phyloP scores from a whole-genome alignment of 1,139 yeast genomes.

The Suhomyces bribrorum region DNA sequence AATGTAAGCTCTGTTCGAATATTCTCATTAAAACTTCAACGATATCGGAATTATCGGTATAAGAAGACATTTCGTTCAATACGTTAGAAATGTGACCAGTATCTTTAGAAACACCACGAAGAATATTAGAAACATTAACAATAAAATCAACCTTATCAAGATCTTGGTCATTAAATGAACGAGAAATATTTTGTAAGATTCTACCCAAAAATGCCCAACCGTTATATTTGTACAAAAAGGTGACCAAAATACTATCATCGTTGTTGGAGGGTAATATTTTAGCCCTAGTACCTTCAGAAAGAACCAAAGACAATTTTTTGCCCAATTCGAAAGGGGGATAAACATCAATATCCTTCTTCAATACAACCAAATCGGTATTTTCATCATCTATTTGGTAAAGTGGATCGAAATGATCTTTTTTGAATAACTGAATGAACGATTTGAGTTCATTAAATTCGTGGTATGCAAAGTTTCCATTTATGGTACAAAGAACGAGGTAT shows the following conservation, averaged over 20 bases:
- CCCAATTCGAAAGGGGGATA: constrained; percentile 52
- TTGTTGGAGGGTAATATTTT: constrained; percentile 56
- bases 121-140: constrained; percentile 51
- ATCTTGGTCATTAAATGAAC: constrained; percentile 36
- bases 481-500: constrained; percentile 59
- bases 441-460: constrained; percentile 59
- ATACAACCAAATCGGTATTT: constrained; percentile 51
- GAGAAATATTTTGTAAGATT: constrained; percentile 62
- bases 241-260: constrained; percentile 53
- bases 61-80: constrained; percentile 57
- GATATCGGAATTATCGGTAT: constrained; percentile 66
- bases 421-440: constrained; percentile 56
- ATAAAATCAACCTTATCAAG: constrained; percentile 39
- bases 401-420: constrained; percentile 36
- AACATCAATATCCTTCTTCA: constrained; percentile 43
- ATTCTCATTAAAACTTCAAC: constrained; percentile 66
- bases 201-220: constrained; percentile 91
- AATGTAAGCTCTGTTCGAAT: constrained; percentile 67
- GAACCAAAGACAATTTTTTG: constrained; percentile 45
- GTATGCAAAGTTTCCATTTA: constrained; percentile 67
- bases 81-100: constrained; percentile 42
- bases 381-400: constrained; percentile 52
- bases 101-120: constrained; percentile 51
- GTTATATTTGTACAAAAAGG: constrained; percentile 71
- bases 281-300: constrained; percentile 64